Percentiles rank a stretch among this genome's conserved stretches.
These are phyloP conservation scores for Mycena epipterygia DNA, from an alignment of 768 basidiomycete genomes.

Conservation along the genomic window DNA sequence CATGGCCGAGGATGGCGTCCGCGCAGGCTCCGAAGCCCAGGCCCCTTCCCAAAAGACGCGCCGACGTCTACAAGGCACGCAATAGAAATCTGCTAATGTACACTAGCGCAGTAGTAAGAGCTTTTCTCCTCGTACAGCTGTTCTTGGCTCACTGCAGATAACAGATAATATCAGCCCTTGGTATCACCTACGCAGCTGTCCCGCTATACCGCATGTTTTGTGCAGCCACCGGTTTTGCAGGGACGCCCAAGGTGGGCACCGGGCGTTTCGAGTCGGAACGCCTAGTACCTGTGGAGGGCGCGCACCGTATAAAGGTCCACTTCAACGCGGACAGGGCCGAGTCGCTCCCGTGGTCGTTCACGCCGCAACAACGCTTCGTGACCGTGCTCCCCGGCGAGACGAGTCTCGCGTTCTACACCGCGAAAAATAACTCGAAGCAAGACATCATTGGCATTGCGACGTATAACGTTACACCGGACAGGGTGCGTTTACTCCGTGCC, in stretches of 20 bases:
- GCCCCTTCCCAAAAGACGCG: constrained; percentile 23
- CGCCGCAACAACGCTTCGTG: constrained; percentile 91
- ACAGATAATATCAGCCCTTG: constrained; percentile 80
- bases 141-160: constrained; percentile 16
- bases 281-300: constrained; percentile 78
- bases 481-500: constrained; percentile 66
- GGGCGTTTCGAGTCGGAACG: constrained; percentile 89
- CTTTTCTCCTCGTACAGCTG: constrained; percentile 4
- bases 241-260: constrained; percentile 92
- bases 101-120: constrained; percentile 81
- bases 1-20: constrained; percentile 24
- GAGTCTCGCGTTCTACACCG: constrained; percentile 95
- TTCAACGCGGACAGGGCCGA: constrained; percentile 96
- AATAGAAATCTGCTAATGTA: constrained; percentile 90
- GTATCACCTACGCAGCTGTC: constrained; percentile 96
- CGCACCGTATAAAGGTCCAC: constrained; percentile 88
- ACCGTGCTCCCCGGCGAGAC: constrained; percentile 96
- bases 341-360: constrained; percentile 93
- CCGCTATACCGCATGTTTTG: constrained; percentile 99
- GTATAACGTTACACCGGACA: constrained; percentile 98
- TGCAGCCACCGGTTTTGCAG: constrained; percentile 96
- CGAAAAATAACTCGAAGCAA: constrained; percentile 84
- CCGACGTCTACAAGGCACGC: constrained; percentile 61
- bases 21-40: constrained; percentile 30
- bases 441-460: constrained; percentile 99